Percentiles rank a stretch among this genome's conserved stretches.
Conservation (phyloP, 1,284 basidiomycete genomes). For the Microbotryomycetes sp. region DNA sequence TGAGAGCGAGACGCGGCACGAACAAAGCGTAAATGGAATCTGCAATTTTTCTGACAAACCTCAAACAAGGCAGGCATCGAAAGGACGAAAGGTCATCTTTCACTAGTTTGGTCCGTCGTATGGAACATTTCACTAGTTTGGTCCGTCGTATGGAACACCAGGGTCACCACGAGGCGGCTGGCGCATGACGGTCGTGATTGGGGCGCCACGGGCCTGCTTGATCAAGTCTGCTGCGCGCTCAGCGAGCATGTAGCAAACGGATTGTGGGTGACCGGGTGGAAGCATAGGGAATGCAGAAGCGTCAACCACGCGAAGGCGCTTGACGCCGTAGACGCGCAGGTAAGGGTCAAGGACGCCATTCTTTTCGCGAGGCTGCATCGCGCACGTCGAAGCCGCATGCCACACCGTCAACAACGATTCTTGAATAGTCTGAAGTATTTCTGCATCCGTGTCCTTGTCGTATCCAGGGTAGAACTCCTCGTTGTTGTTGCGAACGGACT, state of each 20-base stretch:
- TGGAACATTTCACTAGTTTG: no score
- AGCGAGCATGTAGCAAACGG: not conserved
- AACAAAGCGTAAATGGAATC: no score
- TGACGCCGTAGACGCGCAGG: not conserved
- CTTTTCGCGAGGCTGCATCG: conserved; percentile 1
- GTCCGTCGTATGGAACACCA: not conserved
- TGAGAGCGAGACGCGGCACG: no score
- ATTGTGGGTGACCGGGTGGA: conserved; percentile 1
- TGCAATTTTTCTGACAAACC: no score
- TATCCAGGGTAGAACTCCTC: not conserved
- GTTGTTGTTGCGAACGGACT: not conserved
- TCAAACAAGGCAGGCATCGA: no score
- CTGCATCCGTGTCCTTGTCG: not conserved
- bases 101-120: no score
- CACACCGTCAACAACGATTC: not conserved
- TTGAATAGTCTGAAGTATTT: not conserved
- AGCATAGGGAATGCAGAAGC: not conserved
- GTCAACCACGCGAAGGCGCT: conserved; percentile 1
- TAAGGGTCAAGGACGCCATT: not conserved
- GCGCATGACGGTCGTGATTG: not conserved
- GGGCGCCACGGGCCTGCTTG: not conserved
- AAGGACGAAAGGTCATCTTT: no score
- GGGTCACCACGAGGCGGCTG: not conserved
- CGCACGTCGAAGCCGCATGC: not conserved
- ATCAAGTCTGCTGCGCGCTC: conserved; percentile 2